Base-by-base conservation (phyloP, 352 stramenopile species). In the Thraustochytrium sp. region DNA sequence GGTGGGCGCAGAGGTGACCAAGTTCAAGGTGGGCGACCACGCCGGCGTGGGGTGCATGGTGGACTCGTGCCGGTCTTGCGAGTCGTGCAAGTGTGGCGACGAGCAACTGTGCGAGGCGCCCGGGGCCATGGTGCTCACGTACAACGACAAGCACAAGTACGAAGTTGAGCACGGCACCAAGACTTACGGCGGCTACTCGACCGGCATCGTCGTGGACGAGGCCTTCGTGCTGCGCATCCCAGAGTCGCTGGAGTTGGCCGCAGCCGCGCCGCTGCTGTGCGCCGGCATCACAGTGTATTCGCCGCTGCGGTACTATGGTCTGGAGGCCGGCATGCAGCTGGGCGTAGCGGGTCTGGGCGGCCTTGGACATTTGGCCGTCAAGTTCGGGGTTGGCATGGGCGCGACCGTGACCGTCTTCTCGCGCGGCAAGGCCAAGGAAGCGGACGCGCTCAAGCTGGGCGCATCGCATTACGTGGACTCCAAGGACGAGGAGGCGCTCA, bases 221-320 rank as follows among this genome's bases (percentile, higher is more conserved):
- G 73, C 85, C 36, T 94, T 92, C 85, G 89, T 90, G 0, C 89
- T 96, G 68, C 78, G 85, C 76, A 91, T 96, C 88, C 92, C 92
- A 0, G 89, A 93, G 1, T 88, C 77, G 63, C 88, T 95, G 40
- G 82, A 87, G 18, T 89, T 91, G 29, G 87, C 88, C 29, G 87
- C 75, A 23, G 90, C 89, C 0, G 91, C 89, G 2, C 89, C 90
- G 36, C 80, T 96, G 49, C 85, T 97, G 44, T 97, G 93, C 85
- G 92, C 92, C 8, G 93, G 93, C 29, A 89, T 96, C 74, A 96
- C 92, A 0, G 90, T 89, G 38, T 96, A 89, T 86, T 91, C 88
- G 46, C 92, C 92, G 2, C 76, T 95, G 72, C 90, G 89, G 85
- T 87, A 91, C 76, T 91, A 89, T 64, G 88, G 87, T 2, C 84